phyloP scores from a whole-genome alignment of 345 rosid species.

The Citrus mangshanensis region DNA sequence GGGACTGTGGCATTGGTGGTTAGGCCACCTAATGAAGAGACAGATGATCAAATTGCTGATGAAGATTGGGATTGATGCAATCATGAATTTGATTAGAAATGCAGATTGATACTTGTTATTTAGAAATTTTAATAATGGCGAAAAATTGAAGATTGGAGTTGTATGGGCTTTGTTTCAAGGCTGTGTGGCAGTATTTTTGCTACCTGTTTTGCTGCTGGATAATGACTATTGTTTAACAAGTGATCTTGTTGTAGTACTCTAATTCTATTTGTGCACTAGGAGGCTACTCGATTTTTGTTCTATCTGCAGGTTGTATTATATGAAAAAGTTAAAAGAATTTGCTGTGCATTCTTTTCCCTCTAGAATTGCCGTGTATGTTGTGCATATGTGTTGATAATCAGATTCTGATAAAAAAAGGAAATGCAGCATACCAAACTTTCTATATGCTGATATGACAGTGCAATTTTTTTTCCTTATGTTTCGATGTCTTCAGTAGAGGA shows the following conservation, averaged over 20 bases:
- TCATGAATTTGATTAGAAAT: constrained; percentile 10
- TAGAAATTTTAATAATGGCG: constrained; percentile 22
- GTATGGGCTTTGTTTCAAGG: background rate
- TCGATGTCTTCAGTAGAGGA: background rate
- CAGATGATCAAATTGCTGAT: constrained; percentile 54
- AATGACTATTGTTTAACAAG: constrained; percentile 8
- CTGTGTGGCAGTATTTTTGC: constrained; percentile 14
- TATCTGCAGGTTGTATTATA: background rate
- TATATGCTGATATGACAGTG: background rate
- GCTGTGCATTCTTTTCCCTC: background rate
- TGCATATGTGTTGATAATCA: background rate
- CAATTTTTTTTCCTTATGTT: background rate
- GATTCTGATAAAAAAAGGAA: background rate
- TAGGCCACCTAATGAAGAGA: constrained; percentile 71
- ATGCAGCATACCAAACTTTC: background rate
- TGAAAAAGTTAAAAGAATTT: constrained; percentile 6
- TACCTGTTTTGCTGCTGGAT: constrained; percentile 12
- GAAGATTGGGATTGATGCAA: constrained; percentile 65
- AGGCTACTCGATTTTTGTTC: constrained; percentile 13
- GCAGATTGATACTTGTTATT: constrained; percentile 18
- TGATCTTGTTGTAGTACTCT: constrained; percentile 6
- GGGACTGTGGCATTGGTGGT: constrained; percentile 67
- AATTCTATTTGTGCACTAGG: background rate
- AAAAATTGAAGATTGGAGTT: constrained; percentile 2
- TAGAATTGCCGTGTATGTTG: background rate